Evolutionary conservation across 306 rosid genomes (phyloP), one percentile per base, ranked within the genome.

Genomic region (Corylus heterophylla): DNA sequence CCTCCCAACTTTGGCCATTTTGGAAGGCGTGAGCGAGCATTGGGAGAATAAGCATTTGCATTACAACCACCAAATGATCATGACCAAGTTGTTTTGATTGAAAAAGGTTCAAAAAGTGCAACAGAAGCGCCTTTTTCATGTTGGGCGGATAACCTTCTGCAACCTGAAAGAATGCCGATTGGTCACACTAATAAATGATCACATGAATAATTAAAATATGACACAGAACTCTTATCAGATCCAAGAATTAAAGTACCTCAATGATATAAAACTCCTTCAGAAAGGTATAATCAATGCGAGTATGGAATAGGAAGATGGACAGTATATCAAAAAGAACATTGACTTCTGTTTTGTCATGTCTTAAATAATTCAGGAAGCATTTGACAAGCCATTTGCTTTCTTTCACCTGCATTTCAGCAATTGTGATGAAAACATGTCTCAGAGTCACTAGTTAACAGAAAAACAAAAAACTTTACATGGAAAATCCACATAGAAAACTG

Each of bases 371-470:
- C 85, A 96, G 87, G 88, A 96, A 93, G 90, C 99, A 96, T 85
- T 96, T 96, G 80, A 96, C 96, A 78, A 93, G 94, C 98, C 99
- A 96, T 83, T 96, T 96, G 88, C 99, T 96, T 88, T 96, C 99
- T 86, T 96, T 96, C 72, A 96, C 97, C 99, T 96, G 95, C 81
- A 81, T 76, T 80, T 73, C 39, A 78, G 71, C 45, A 12, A 74
- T 35, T 75, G 80, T 27, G 62, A 77, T 13, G 45, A 71, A 42
- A 83, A 27, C 55, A 73, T 73, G 68, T 69, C 73, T 75, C 62
- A 63, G 44, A 39, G 74, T 58, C 62, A 55, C 22, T 45, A 68
- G 54, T 48, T 1, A 78, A 74, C 17, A 31, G 45, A 50, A 50
- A 69, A 37, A 17, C 25, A 35, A 37, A 73, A 14, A 35, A 74